These are phyloP conservation scores for Abelmoschus esculentus DNA, from an alignment of 345 rosid species.

Conservation along the genomic window DNA sequence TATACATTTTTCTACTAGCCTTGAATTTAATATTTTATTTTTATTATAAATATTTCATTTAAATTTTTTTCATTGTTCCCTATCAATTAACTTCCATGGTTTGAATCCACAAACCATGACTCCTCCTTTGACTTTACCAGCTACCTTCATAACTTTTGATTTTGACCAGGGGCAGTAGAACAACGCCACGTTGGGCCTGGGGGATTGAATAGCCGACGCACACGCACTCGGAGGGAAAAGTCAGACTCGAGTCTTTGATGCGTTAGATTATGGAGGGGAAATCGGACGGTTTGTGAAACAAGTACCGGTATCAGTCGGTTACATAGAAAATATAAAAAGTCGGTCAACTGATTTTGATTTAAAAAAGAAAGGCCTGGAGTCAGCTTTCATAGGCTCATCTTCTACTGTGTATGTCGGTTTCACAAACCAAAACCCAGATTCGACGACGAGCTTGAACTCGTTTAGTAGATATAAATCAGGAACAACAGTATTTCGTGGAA, in stretches of 20 bases:
- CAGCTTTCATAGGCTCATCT: slow-evolving; percentile 13
- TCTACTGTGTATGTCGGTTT: neutral
- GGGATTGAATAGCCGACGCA: slow-evolving; percentile 15
- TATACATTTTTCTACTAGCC: no score
- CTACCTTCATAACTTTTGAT: slow-evolving; percentile 25
- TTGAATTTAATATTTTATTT: no score
- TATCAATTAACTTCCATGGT: no score
- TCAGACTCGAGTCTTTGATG: neutral
- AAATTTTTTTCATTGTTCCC: no score
- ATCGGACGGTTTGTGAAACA: slow-evolving; percentile 22
- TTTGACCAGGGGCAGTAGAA: neutral
- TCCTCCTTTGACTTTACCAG: no score
- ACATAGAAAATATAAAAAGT: neutral
- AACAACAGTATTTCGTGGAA: neutral
- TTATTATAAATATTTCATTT: no score
- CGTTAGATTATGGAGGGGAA: slow-evolving; percentile 18
- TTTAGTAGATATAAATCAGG: neutral
- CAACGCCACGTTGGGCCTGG: slow-evolving; percentile 26
- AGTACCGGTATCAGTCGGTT: slow-evolving; percentile 29
- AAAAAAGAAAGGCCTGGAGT: slow-evolving; percentile 2
- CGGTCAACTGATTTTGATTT: slow-evolving; percentile 32
- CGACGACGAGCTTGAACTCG: neutral
- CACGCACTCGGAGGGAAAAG: slow-evolving; percentile 15
- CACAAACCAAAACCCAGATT: neutral
- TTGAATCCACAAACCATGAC: no score